Evolutionary conservation across 2,329 filamentous ascomycete species (phyloP), one percentile per base, ranked within the genome.

Genomic region (Alternaria tenuissima): DNA sequence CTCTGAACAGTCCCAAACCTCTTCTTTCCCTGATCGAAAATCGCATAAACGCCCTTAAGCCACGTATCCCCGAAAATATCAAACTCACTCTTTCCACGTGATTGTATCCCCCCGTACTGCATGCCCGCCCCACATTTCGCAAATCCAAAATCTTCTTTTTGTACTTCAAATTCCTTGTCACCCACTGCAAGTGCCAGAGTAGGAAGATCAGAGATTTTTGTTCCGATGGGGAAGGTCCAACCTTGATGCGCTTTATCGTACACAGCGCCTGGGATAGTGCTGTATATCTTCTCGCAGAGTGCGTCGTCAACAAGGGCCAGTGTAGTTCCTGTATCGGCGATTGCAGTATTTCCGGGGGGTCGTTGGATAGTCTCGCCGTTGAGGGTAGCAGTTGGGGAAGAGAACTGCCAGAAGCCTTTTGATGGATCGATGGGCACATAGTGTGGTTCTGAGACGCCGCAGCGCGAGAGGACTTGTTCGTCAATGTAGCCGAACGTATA

Each of bases 401-500:
- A 72, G 72, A 92, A 87, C 75, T 85, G 80, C 90, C 89, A 93
- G 80, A 91, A 91, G 22, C 90, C 90, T 56, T 87, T 77, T 1
- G 82, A 85, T 58, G 85, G 87, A 77, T 92, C 87, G 49, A 92
- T 78, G 12, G 84, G 80, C 0, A 86, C 84, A 78, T 88, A 92
- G 65, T 82, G 76, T 39, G 89, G 85, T 2, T 86, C 81, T 61
- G 84, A 73, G 30, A 83, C 84, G 32, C 84, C 84, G 2, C 84
- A 84, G 4, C 81, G 80, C 55, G 80, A 82, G 48, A 91, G 81
- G 0, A 86, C 83, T n/a, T 85, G 83, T 64, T 89, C 72, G 69
- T 92, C 89, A 70, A 92, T 89, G 75, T 83, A 90, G 20, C 90
- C 90, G 65, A 92, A 92, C 1, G 90, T 92, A 79, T 90, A 92